phyloP scores from a whole-genome alignment of 208 protist species.

The Wallacemonas sp. region DNA sequence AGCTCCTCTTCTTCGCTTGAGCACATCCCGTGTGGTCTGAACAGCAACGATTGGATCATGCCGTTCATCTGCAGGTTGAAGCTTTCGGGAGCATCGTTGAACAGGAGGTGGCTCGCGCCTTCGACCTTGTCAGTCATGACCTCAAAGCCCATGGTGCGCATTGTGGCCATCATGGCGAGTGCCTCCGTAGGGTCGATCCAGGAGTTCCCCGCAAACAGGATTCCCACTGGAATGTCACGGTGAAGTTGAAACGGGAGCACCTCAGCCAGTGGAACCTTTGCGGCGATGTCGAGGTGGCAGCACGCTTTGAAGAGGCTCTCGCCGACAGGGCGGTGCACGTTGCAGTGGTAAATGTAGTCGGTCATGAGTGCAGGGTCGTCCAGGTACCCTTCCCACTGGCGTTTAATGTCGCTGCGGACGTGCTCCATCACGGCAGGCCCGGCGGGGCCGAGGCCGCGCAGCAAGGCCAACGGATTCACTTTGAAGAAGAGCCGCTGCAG shows the following conservation, averaged over 20 bases:
- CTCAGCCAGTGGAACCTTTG: conserved; percentile 46
- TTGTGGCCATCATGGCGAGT: conserved; percentile 30
- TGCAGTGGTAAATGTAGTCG: conserved; percentile 82
- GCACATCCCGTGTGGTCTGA: not conserved
- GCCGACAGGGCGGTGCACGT: conserved; percentile 48
- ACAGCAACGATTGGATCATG: conserved; percentile 21
- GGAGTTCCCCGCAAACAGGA: conserved; percentile 57
- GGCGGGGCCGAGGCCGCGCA: conserved; percentile 45
- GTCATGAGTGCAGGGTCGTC: conserved; percentile 47
- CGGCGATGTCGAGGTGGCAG: conserved; percentile 49
- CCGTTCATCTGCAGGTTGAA: conserved; percentile 41
- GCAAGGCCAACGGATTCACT: conserved; percentile 36
- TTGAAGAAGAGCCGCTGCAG: conserved; percentile 37
- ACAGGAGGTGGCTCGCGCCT: conserved; percentile 56
- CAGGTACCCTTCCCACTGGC: conserved; percentile 43
- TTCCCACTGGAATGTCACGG: conserved; percentile 25
- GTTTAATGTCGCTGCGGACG: conserved; percentile 55
- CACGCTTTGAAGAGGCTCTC: conserved; percentile 59
- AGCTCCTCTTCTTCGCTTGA: conserved; percentile 1
- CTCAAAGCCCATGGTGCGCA: conserved; percentile 32
- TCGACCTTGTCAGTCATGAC: conserved; percentile 36
- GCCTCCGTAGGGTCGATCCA: conserved; percentile 42
- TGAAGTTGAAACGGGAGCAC: conserved; percentile 32
- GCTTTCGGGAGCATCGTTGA: conserved; percentile 40
- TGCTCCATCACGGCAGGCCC: conserved; percentile 46